Base-by-base conservation (phyloP, 2,329 filamentous ascomycete genomes). In the Akanthomyces uredinophilus region DNA sequence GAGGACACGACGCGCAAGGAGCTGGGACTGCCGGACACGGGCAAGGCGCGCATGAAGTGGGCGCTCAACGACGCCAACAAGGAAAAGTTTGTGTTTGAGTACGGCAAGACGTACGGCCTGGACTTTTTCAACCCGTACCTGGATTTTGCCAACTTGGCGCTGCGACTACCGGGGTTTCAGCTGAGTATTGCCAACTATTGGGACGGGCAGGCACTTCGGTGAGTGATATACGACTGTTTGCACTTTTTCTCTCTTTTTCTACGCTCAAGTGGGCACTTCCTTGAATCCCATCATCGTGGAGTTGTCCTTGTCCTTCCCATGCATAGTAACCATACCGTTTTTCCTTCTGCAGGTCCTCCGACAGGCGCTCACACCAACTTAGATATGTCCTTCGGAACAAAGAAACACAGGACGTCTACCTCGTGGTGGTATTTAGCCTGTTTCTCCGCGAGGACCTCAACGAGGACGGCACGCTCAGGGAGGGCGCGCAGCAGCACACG, bases 111-210 rank as follows among this genome's bases (percentile, higher is more conserved):
- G 29, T 85, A 86, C 64, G 79, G 78, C 0, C 71, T 84, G 24
- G 83, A 86, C 70, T 98, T 99, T 74, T 96, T 88, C 75, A 98
- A 98, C 73, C 89, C 90, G 1, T 97, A 96, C 75, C 75, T 99
- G 51, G 92, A 96, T 74, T 97, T 98, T 73, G 71, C 73, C 74
- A 87, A 88, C 67, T 87, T 94, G 69, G 81, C 88, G 32, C 75
- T 95, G 24, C 81, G 84, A 57, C 71, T 95, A 35, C 91, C 91
- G 0, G 88, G 89, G 0, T 91, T 92, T 68, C 85, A 85, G 13
- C 75, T 92, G 22, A 86, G 86, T 1, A 87, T 94, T 59, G 85
- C 92, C 73, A 86, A 83, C 68, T 92, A 91, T 71, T 92, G 90
- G 88, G 89, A 93, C 68, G 90, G 90, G 0, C 88, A 93, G 76